Evolutionary conservation across 169 alveolate genomes (phyloP), one percentile per base, ranked within the genome.

Genomic region (Ichthyophthirius multifiliis): DNA sequence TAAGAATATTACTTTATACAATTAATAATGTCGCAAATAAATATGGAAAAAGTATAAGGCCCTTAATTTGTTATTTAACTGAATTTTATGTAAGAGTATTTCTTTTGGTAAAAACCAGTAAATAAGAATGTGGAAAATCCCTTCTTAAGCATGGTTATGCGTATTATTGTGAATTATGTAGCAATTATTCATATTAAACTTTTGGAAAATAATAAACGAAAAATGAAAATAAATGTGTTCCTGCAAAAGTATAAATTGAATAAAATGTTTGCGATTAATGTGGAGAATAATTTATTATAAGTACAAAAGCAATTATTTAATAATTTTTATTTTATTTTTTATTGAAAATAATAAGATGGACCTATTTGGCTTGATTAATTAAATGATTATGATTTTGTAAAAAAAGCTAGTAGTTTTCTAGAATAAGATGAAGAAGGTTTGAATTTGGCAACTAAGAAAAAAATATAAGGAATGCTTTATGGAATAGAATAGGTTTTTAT

Each of bases 31-130:
- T 86, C 30, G 96, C 95, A 2, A 90, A 88, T 75, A 84, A 83
- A 84, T 82, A 89, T 48, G 83, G 88, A 47, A 90, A 84, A 75
- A 82, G 75, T 3, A 93, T 93, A 16, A 84, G 78, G 18, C 96
- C 96, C 1, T 48, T 93, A 20, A 46, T 93, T 32, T 85, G 94
- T 2, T 90, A 84, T 45, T 84, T 84, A 74, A 94, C 88, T 16
- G 96, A 93, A 48, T 93, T 90, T 75, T 93, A 93, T 77, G 80
- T 90, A 43, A 74, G 96, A 74, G 75, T 93, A 16, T 93, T 89
- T 80, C 86, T 93, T 2, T 65, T 86, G 37, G 88, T 93, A 16
- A 77, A 76, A 20, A 82, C 85, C 30, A 78, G 88, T 39, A 81
- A 71, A 44, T 9, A 2, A 15, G 73, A 46, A 18, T 31, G 75